Evolutionary conservation across 2,329 filamentous ascomycete species (phyloP).

Genomic region (Epicoccum nigrum): DNA sequence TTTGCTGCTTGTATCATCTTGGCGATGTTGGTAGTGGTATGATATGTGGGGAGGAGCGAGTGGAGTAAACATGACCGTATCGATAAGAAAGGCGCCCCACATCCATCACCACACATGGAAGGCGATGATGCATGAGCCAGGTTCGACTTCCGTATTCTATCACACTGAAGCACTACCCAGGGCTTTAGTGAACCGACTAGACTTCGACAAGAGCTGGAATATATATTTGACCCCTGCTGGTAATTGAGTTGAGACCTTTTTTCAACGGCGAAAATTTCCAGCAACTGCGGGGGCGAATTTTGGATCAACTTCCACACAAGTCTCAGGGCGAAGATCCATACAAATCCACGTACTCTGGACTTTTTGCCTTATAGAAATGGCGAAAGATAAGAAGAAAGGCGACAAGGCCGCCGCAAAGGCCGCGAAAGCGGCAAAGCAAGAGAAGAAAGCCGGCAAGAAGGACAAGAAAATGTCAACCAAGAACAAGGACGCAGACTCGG

Average conservation of each 20-base stretch:
- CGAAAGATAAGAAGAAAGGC: constrained; percentile 60
- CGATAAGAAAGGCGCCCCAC: constrained; percentile 24
- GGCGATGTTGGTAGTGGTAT: constrained; percentile 11
- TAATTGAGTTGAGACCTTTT: background rate
- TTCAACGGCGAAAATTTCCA: constrained; percentile 23
- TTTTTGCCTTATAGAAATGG: constrained; percentile 45
- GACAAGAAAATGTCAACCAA: constrained; percentile 82
- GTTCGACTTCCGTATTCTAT: background rate
- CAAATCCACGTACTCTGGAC: background rate
- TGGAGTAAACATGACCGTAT: constrained; percentile 27
- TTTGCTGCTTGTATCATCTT: constrained; percentile 53
- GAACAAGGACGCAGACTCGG: constrained; percentile 77
- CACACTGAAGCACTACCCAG: background rate
- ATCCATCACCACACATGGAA: background rate
- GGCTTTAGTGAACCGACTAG: too few species aligned
- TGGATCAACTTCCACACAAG: background rate
- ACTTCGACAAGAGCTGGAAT: too few species aligned
- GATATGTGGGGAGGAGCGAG: background rate
- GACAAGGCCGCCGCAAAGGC: constrained; percentile 57
- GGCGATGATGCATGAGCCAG: background rate
- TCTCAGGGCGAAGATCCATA: background rate
- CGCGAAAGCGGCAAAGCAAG: constrained; percentile 73
- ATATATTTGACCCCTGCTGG: background rate
- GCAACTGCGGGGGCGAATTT: constrained; percentile 19
- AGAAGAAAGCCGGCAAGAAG: constrained; percentile 75